A percentile compares a stretch with the other conserved stretches of the same genome.
phyloP scores from a whole-genome alignment of 2,329 filamentous ascomycete species.

The Epichloe hybrida region DNA sequence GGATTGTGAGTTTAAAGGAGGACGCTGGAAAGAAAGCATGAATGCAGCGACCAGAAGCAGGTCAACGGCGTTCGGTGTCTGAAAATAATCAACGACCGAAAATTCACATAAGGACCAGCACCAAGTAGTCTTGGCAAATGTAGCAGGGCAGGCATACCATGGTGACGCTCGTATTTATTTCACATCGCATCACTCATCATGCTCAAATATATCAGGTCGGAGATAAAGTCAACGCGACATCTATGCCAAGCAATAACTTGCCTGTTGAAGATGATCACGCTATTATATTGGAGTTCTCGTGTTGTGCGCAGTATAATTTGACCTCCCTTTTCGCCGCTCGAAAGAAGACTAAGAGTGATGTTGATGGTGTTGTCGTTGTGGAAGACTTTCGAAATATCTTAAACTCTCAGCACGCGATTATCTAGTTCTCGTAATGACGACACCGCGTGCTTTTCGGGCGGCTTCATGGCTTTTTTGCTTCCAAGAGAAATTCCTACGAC shows the following conservation, averaged over 20 bases:
- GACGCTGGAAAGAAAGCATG: conserved; percentile 50
- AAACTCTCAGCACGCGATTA: too few species aligned
- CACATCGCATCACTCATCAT: not conserved
- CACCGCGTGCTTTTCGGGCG: not conserved
- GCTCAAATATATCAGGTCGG: not conserved
- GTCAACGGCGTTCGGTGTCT: not conserved
- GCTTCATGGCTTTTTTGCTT: not conserved
- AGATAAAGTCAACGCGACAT: not conserved
- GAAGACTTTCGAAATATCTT: too few species aligned
- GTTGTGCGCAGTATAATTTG: too few species aligned
- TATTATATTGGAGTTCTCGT: too few species aligned
- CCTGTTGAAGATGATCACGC: too few species aligned
- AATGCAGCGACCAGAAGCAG: not conserved
- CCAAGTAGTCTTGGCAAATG: not conserved
- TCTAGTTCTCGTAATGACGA: too few species aligned
- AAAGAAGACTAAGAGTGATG: too few species aligned
- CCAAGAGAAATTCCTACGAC: conserved; percentile 7
- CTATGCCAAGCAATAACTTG: not conserved
- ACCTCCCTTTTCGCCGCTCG: too few species aligned
- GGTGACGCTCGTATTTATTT: not conserved
- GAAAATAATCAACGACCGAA: too few species aligned
- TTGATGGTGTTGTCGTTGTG: too few species aligned
- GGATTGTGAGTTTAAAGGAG: conserved; percentile 86
- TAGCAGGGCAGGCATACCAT: not conserved
- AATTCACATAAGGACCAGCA: not conserved